phyloP scores from a whole-genome alignment of 371 early-diverging fungal species.

The Actinomucor elegans region DNA sequence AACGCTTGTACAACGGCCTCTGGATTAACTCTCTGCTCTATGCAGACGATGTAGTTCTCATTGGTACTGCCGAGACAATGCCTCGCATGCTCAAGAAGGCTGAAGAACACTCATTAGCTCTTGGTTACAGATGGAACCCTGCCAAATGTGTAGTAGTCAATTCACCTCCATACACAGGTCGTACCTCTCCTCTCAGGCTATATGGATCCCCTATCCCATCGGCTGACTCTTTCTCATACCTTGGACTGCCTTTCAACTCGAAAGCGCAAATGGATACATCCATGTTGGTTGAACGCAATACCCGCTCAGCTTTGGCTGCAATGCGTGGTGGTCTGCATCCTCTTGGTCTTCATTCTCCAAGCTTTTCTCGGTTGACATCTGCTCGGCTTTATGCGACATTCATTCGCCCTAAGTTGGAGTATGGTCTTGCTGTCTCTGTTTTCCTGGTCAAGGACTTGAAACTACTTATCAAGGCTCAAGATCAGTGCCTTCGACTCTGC shows the following conservation, averaged over 20 bases:
- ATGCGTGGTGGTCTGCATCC: background rate
- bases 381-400: background rate
- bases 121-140: slow-evolving; percentile 20
- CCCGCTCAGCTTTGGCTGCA: background rate
- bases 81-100: slow-evolving; percentile 3
- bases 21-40: slow-evolving; percentile 5
- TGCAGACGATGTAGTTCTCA: slow-evolving; percentile 19
- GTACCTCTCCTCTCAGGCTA: background rate
- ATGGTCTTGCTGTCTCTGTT: too few relatives aligned
- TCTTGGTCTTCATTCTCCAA: background rate
- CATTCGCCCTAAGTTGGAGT: too few relatives aligned
- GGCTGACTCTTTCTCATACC: too few relatives aligned
- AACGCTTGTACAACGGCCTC: too few relatives aligned
- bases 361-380: slow-evolving; percentile 1
- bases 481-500: too few relatives aligned
- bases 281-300: too few relatives aligned
- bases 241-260: too few relatives aligned
- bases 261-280: too few relatives aligned
- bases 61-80: slow-evolving; percentile 4
- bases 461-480: too few relatives aligned
- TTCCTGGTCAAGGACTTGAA: too few relatives aligned
- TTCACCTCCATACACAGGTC: background rate
- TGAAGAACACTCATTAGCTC: slow-evolving; percentile 1
- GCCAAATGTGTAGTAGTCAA: slow-evolving; percentile 12
- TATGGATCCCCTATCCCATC: slow-evolving; percentile 2